phyloP scores from a whole-genome alignment of 768 basidiomycete species.

The Candolleomyces aberdarensis region DNA sequence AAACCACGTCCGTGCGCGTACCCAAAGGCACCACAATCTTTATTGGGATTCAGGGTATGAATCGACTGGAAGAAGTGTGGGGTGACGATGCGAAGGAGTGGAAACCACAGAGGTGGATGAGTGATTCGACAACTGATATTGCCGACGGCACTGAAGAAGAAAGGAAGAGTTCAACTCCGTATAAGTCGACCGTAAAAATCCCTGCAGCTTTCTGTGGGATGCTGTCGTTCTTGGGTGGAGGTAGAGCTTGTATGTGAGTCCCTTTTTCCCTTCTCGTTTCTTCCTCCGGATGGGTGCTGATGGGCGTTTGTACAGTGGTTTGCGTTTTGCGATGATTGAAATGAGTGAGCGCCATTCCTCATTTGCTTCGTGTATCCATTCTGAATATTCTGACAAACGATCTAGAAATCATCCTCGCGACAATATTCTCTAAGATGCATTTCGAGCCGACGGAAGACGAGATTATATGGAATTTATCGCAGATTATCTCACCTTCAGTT shows the following conservation, averaged over 20 bases:
- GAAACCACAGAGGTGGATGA: slow-evolving; percentile 54
- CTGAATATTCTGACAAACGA: background rate
- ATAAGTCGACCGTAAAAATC: background rate
- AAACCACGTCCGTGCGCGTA: slow-evolving; percentile 33
- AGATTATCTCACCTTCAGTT: slow-evolving; percentile 45
- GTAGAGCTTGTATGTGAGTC: slow-evolving; percentile 52
- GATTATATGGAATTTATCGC: slow-evolving; percentile 46
- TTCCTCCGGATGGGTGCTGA: background rate
- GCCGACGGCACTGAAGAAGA: slow-evolving; percentile 46
- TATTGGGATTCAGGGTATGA: slow-evolving; percentile 44
- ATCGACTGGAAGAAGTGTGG: slow-evolving; percentile 50
- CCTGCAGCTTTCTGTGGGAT: slow-evolving; percentile 20
- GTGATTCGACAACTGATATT: slow-evolving; percentile 23
- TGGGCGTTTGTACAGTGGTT: slow-evolving; percentile 32
- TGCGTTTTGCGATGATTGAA: slow-evolving; percentile 54
- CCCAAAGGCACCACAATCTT: slow-evolving; percentile 48
- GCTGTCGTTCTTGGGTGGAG: slow-evolving; percentile 56
- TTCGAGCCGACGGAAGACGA: slow-evolving; percentile 33
- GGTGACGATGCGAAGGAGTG: slow-evolving; percentile 46
- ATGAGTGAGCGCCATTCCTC: slow-evolving; percentile 39
- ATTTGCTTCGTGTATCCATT: background rate
- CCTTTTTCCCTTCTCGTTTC: background rate
- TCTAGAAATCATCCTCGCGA: slow-evolving; percentile 38
- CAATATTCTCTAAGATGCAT: slow-evolving; percentile 31
- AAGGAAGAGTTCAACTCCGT: background rate